Evolutionary conservation across 1,284 basidiomycete species (phyloP), one percentile per base, ranked within the genome.

Genomic region (Sanghuangporus baumii): DNA sequence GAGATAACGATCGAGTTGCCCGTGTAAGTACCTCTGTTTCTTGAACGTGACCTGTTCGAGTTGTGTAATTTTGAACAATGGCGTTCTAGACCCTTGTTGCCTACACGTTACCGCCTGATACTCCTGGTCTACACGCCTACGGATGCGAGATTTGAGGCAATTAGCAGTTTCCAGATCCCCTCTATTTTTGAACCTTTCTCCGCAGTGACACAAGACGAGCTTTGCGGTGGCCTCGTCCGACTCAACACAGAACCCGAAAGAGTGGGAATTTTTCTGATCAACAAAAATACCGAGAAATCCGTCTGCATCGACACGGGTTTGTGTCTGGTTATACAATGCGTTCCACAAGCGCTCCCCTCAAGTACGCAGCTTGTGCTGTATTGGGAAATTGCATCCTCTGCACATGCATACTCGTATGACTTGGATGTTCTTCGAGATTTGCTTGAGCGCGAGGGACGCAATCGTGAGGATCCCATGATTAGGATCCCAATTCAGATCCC

Each of bases 1-100:
- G 62, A 63, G 47, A 60, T 63, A n/a, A 63, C 50, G 58, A 38
- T 63, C 23, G 62, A 63, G 37, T 23, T 43, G 54, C 50, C 52
- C 8, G 18, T 20, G 62, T 63, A 37, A 47, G 59, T 60, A 9
- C 4, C 52, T 37, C 6, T 18, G 26, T 20, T 11, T 18, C 18
- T 16, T 47, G 54, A 18, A 31, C n/a, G 40, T 37, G 8, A 50
- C 18, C 23, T 9, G 50, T 34, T 14, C 4, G 20, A 3, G 43
- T 14, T 2, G 43, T n/a, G 5, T 48, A 50, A 26, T 16, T 61
- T 41, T 43, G 16, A 26, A 46, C 38, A 46, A 40, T 41, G 6
- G 12, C 16, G 11, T 18, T 52, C 31, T 20, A 61, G 59, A 8
- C 38, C 26, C 31, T 48, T 40, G 20, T 14, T 31, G 4, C 57